A percentile compares a stretch with the other conserved stretches of the same genome.
These are phyloP conservation scores for Primulina eburnea DNA, from an alignment of 257 asterid species.

Conservation along the genomic window DNA sequence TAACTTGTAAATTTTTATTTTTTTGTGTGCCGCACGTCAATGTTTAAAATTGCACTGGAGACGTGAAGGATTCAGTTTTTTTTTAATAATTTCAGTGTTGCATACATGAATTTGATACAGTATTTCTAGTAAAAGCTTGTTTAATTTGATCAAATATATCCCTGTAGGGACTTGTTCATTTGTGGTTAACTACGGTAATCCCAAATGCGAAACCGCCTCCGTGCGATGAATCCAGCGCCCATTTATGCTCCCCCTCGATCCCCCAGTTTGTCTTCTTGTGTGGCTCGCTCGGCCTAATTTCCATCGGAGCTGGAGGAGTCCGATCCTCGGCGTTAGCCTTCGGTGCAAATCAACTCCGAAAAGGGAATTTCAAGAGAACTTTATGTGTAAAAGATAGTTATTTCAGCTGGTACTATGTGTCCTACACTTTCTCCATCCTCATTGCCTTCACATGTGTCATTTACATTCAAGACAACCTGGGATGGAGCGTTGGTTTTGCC, in stretches of 20 bases:
- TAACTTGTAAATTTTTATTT: too few species aligned
- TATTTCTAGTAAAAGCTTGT: neutral
- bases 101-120: too few species aligned
- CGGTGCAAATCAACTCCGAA: slow-evolving; percentile 61
- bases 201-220: slow-evolving; percentile 60
- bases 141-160: neutral
- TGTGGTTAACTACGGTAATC: slow-evolving; percentile 62
- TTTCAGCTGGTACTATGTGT: slow-evolving; percentile 68
- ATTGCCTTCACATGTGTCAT: slow-evolving; percentile 54
- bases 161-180: slow-evolving; percentile 51
- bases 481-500: slow-evolving; percentile 75
- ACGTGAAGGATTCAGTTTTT: too few species aligned
- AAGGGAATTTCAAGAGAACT: slow-evolving; percentile 22
- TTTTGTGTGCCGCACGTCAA: too few species aligned
- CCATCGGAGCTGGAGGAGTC: slow-evolving; percentile 71
- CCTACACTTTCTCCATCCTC: slow-evolving; percentile 36
- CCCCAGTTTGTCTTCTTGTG: slow-evolving; percentile 44
- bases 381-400: slow-evolving; percentile 36
- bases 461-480: slow-evolving; percentile 66
- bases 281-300: slow-evolving; percentile 47
- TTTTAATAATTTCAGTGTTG: too few species aligned
- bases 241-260: slow-evolving; percentile 39
- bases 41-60: too few species aligned
- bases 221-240: slow-evolving; percentile 31
- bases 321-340: slow-evolving; percentile 63